phyloP scores from a whole-genome alignment of 441 rosid genomes.

The Populus hybrid region DNA sequence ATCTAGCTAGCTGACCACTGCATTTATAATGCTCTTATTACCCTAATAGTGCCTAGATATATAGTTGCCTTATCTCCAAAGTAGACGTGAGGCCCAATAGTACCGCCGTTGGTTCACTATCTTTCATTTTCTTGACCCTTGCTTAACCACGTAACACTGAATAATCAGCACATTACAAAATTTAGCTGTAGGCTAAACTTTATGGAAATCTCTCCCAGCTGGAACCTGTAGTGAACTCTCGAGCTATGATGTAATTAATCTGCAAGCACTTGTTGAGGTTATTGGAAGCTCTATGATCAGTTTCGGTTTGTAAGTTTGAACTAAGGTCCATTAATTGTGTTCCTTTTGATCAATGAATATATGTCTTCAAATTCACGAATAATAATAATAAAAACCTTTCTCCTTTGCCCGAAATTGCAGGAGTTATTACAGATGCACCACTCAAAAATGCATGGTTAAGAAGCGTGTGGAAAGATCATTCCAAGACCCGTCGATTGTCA shows the following conservation, averaged over 20 bases:
- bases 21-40: background rate
- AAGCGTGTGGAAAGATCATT: constrained; percentile 84
- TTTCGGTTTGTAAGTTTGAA: background rate
- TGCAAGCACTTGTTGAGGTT: background rate
- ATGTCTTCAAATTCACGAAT: background rate
- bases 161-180: background rate
- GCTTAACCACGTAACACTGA: background rate
- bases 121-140: background rate
- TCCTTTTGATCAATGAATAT: background rate
- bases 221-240: background rate
- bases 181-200: background rate
- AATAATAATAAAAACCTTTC: background rate
- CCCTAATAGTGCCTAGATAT: background rate
- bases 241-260: background rate
- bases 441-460: constrained; percentile 72
- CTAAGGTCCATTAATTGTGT: background rate
- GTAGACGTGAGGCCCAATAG: background rate
- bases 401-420: constrained; percentile 30
- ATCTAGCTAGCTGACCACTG: background rate
- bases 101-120: background rate
- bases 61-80: background rate
- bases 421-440: constrained; percentile 90
- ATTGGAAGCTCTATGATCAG: background rate
- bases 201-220: background rate
- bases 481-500: constrained; percentile 68